Percentiles rank a stretch among this genome's conserved stretches.
These are phyloP conservation scores for Apophysomyces variabilis DNA, from an alignment of 371 early-diverging fungal species.

Conservation along the genomic window DNA sequence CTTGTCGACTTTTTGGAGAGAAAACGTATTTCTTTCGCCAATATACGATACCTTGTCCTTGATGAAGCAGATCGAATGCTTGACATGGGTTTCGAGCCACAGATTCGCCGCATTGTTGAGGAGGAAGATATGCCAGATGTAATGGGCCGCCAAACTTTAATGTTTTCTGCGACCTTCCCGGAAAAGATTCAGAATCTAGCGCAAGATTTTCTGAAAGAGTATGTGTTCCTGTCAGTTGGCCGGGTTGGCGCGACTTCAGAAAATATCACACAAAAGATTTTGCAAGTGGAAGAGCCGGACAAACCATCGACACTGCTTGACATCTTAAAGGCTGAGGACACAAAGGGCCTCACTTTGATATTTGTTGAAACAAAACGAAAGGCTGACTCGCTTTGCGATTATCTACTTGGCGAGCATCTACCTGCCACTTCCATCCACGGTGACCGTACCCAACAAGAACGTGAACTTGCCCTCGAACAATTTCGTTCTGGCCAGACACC, in stretches of 20 bases:
- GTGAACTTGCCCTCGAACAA: constrained; percentile 88
- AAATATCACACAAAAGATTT: constrained; percentile 93
- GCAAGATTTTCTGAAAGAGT: constrained; percentile 92
- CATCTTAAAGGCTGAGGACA: constrained; percentile 64
- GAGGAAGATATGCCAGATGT: constrained; percentile 93
- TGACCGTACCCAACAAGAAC: constrained; percentile 95
- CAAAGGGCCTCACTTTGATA: constrained; percentile 84
- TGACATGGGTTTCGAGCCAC: constrained; percentile 99
- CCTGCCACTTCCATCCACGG: constrained; percentile 96
- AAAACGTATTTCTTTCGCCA: constrained; percentile 79
- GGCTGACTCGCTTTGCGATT: constrained; percentile 92
- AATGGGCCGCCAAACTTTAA: constrained; percentile 88
- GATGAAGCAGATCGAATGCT: constrained; percentile 99
- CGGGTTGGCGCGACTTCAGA: constrained; percentile 96
- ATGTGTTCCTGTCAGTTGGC: constrained; percentile 93
- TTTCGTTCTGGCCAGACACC: constrained; percentile 92
- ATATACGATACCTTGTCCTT: constrained; percentile 89
- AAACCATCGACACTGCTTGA: constrained; percentile 82
- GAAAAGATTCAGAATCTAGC: constrained; percentile 94
- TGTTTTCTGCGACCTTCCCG: constrained; percentile 99
- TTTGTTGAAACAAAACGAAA: constrained; percentile 99
- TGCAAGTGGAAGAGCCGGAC: constrained; percentile 71
- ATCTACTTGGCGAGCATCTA: constrained; percentile 66
- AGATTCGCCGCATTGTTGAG: constrained; percentile 97
- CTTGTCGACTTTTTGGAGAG: constrained; percentile 96